These are phyloP conservation scores for Besnoitia besnoiti DNA, from an alignment of 169 alveolate genomes.

Conservation along the genomic window DNA sequence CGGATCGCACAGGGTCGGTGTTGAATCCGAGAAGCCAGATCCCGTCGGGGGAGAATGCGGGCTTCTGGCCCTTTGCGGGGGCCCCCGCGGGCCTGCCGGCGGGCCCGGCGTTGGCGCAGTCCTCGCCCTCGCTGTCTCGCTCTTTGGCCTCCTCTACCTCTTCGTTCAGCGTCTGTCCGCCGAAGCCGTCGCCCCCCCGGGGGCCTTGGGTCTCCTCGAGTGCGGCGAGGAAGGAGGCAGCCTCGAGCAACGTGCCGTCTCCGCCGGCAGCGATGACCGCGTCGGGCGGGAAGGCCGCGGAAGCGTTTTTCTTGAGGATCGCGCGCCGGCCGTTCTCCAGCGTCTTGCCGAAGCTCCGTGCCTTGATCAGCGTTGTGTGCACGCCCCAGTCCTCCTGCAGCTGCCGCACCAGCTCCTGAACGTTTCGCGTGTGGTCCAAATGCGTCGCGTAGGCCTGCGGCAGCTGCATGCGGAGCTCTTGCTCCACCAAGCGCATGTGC, in stretches of 20 bases:
- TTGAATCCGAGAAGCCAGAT: slow-evolving; percentile 78
- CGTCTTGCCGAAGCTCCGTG: slow-evolving; percentile 13
- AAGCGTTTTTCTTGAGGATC: not conserved
- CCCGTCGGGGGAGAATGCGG: not conserved
- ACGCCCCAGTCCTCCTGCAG: slow-evolving; percentile 58
- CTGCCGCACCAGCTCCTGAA: slow-evolving; percentile 51
- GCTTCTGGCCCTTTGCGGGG: not conserved
- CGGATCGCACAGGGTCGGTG: slow-evolving; percentile 81
- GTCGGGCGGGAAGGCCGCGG: slow-evolving; percentile 57
- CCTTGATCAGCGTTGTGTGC: slow-evolving; percentile 44
- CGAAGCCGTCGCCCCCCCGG: not conserved
- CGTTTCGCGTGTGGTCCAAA: slow-evolving; percentile 34
- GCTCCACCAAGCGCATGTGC: not conserved
- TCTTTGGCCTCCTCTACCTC: not conserved
- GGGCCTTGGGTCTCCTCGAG: not conserved
- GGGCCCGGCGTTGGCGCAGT: not conserved
- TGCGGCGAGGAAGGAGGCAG: slow-evolving; percentile 80
- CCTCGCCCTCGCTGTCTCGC: not conserved
- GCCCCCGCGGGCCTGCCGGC: not conserved
- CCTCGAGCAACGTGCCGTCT: slow-evolving; percentile 84
- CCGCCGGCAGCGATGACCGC: slow-evolving; percentile 77
- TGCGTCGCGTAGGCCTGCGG: slow-evolving; percentile 61
- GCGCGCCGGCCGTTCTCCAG: not conserved
- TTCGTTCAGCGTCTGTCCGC: not conserved
- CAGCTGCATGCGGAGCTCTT: slow-evolving; percentile 38